Percentiles rank a stretch among this genome's conserved stretches.
phyloP scores from a whole-genome alignment of 202 grass and related monocot genomes.

The Eragrostis tef region DNA sequence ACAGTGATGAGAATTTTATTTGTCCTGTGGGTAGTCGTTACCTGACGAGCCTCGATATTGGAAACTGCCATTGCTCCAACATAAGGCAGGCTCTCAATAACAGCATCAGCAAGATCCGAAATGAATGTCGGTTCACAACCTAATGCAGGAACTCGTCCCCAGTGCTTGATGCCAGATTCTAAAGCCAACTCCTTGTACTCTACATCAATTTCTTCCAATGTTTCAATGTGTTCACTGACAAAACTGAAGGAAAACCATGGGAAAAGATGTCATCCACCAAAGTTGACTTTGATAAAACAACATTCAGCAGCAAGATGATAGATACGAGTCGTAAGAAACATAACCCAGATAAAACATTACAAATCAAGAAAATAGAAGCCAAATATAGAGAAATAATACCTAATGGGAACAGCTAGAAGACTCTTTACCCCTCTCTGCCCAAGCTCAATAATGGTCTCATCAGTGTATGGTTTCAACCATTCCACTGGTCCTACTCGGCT shows the following conservation, averaged over 20 bases:
- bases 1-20: slow-evolving; percentile 25
- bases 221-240: slow-evolving; percentile 98
- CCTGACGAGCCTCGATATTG: slow-evolving; percentile 97
- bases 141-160: slow-evolving; percentile 90
- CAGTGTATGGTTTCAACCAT: slow-evolving; percentile 97
- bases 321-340: slow-evolving; percentile 2
- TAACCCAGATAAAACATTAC: neutral
- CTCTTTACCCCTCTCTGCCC: slow-evolving; percentile 77
- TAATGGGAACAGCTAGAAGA: slow-evolving; percentile 93
- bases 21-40: slow-evolving; percentile 52
- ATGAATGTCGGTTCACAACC: slow-evolving; percentile 83
- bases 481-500: slow-evolving; percentile 97
- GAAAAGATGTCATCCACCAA: slow-evolving; percentile 1
- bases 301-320: neutral
- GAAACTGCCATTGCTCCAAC: slow-evolving; percentile 97
- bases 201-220: slow-evolving; percentile 96
- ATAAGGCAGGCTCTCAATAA: slow-evolving; percentile 96
- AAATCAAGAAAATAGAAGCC: slow-evolving; percentile 10
- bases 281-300: neutral
- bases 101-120: slow-evolving; percentile 87
- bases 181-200: slow-evolving; percentile 94
- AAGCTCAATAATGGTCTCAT: slow-evolving; percentile 97
- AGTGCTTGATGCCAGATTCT: slow-evolving; percentile 82
- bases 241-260: slow-evolving; percentile 63
- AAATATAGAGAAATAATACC: slow-evolving; percentile 56